Percentiles rank a stretch among this genome's conserved stretches.
These are phyloP conservation scores for Paracorniculantispora psalliotae DNA, from an alignment of 2,329 filamentous ascomycete species.

Conservation along the genomic window DNA sequence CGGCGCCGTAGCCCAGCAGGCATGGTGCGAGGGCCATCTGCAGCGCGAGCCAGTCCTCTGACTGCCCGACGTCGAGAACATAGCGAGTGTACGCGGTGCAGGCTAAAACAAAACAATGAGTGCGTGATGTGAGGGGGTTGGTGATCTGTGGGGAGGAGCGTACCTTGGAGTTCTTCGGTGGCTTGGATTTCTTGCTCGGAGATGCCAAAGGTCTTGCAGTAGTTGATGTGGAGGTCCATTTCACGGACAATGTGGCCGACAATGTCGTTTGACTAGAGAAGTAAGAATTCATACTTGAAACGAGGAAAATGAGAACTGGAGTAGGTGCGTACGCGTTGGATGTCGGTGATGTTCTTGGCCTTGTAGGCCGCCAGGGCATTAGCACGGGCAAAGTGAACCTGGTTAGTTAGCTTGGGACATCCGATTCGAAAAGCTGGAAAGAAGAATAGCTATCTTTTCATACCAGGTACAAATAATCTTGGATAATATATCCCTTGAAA, in stretches of 20 bases:
- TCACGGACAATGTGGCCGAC: conserved; percentile 74
- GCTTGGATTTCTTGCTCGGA: conserved; percentile 66
- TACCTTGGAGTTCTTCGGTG: conserved; percentile 70
- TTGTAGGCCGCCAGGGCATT: conserved; percentile 86
- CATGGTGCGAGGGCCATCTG: conserved; percentile 83
- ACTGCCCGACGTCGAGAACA: conserved; percentile 82
- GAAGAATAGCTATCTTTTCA: conserved; percentile 20
- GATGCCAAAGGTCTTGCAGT: conserved; percentile 78
- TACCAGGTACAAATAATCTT: conserved; percentile 88
- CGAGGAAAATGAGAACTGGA: background rate
- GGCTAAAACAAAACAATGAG: conserved; percentile 38
- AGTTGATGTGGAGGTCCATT: conserved; percentile 74
- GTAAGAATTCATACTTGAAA: no score
- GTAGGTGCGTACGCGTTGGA: conserved; percentile 54
- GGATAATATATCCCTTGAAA: conserved; percentile 85
- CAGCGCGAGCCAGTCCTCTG: conserved; percentile 81
- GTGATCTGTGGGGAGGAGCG: conserved; percentile 8
- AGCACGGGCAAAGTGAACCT: conserved; percentile 83
- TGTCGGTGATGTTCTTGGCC: conserved; percentile 65
- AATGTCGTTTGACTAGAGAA: conserved; percentile 43
- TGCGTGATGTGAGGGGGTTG: background rate
- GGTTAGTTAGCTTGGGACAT: background rate
- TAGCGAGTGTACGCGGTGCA: conserved; percentile 81
- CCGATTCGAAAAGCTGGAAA: background rate
- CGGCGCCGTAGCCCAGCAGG: conserved; percentile 79